Evolutionary conservation across 106 monocot species (phyloP).

Genomic region (Apostasia shenzhenica): DNA sequence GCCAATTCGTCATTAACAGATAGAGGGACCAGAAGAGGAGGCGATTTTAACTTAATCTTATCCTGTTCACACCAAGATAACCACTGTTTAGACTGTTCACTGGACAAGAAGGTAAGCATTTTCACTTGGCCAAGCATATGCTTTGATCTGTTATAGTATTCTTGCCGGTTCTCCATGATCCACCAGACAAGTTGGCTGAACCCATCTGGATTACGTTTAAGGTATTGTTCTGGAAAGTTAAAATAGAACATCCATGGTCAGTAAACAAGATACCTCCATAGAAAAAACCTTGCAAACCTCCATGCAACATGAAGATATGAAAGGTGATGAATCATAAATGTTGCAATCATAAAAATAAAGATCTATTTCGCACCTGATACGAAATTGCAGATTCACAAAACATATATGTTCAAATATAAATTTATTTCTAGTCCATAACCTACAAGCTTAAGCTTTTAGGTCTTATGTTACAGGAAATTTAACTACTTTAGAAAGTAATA

Average conservation of each 20-base stretch:
- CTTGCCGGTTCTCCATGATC: conserved; percentile 95
- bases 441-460: too few relatives aligned
- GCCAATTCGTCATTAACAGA: conserved; percentile 91
- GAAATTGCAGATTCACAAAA: too few relatives aligned
- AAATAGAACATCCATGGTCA: conserved; percentile 3
- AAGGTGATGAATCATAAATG: too few relatives aligned
- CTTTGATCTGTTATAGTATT: conserved; percentile 86
- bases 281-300: neutral
- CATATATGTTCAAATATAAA: too few relatives aligned
- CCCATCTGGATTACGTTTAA: conserved; percentile 33
- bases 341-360: too few relatives aligned
- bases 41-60: conserved; percentile 44
- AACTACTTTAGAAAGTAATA: too few relatives aligned
- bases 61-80: conserved; percentile 81
- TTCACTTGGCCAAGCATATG: conserved; percentile 65
- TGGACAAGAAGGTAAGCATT: conserved; percentile 61
- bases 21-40: conserved; percentile 70
- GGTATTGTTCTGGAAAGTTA: conserved; percentile 62
- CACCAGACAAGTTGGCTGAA: conserved; percentile 80
- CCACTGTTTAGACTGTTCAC: conserved; percentile 73
- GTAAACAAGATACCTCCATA: neutral
- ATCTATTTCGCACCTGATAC: too few relatives aligned
- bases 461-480: too few relatives aligned
- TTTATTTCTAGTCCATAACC: too few relatives aligned
- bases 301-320: too few relatives aligned